Evolutionary conservation across 1,284 basidiomycete genomes (phyloP), one percentile per base, ranked within the genome.

Genomic region (Tremellales sp.): DNA sequence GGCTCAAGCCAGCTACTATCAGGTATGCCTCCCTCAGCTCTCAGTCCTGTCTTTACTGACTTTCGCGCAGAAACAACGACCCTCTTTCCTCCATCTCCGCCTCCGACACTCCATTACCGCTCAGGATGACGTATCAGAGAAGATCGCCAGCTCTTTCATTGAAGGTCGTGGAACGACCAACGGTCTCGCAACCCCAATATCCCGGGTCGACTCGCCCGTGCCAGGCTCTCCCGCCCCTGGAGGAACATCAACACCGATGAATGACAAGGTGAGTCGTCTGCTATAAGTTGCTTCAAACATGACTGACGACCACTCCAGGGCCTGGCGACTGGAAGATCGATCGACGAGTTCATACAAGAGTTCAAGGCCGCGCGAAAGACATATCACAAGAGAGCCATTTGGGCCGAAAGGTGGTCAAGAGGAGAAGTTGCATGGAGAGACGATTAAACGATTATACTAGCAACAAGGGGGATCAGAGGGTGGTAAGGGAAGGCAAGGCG

Each of bases 331-430:
- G 58, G 60, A 45, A 64, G 61, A 35, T 58, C 70, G 8, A 80
- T 92, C 21, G 91, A 94, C 54, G 83, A 86, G 40, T 97, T 96
- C 59, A 82, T 93, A 42, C 82, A 79, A 63, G 84, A 90, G 65
- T 94, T 91, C 77, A 89, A 85, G 66, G 88, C 89, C 47, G 72
- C 84, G 36, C 76, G 91, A 58, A 91, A 89, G 75, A 78, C 81
- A 15, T 94, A 91, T 70, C 91, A 96, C 70, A 92, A 92, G 70
- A 79, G 91, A 24, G 83, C 84, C 3, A 85, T 93, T 68, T 93
- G 88, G 86, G 82, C 84, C 17, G 87, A 91, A 63, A 80, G 86
- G 60, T 93, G 90, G 88, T 77, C 82, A 1, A 79, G 82, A 25
- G 88, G 87, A 1, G 84, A 89, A 58, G 89, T 94, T 4, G 80